Base-by-base conservation (phyloP, 768 basidiomycete genomes). In the Amanita subjunquillea region DNA sequence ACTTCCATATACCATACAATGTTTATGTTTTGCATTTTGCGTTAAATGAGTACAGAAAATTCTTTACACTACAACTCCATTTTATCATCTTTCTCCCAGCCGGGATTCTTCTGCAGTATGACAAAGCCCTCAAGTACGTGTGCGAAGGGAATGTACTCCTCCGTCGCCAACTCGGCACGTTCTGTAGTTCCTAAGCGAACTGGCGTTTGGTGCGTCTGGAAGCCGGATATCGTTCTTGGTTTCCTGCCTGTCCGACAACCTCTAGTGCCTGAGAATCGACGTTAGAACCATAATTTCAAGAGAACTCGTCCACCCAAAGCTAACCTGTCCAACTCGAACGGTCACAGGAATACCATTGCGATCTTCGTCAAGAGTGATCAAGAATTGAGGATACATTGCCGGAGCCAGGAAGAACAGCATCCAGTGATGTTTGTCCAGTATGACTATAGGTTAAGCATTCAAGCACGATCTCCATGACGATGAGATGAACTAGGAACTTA, bases 121-220 rank as follows among this genome's bases (percentile, higher is more conserved):
- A 94, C 88, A 59, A 96, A 87, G 54, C 93, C 93, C 68, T 98
- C 95, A 47, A 99, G 74, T 23, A 93, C 89, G 61, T 83, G 81
- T 39, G 83, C 79, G 66, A 88, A 99, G 2, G 93, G 87, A 59
- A 97, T 89, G 67, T 74, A 97, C 69, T 99, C 95, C 67, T 98
- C 95, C 43, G 96, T 98, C 12, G 92, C 96, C 56, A 98, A 71
- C 72, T 98, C 96, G 5, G 90, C 92, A 41, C 96, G 77, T 65
- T 98, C 96, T 2, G 86, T 92, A 54, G 92, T 94, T 4, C 89
- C 95, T 56, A 99, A 69, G 46, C 96, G 86, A 48, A 99, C 96
- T 1, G 95, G 96, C 42, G 96, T 92, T 63, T 89, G 83, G 69
- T 98, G 93, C 13, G 96, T 99, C 69, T 97, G 95, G 89, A 99